Conservation (phyloP, 345 rosid species). For the Anacardium occidentale region DNA sequence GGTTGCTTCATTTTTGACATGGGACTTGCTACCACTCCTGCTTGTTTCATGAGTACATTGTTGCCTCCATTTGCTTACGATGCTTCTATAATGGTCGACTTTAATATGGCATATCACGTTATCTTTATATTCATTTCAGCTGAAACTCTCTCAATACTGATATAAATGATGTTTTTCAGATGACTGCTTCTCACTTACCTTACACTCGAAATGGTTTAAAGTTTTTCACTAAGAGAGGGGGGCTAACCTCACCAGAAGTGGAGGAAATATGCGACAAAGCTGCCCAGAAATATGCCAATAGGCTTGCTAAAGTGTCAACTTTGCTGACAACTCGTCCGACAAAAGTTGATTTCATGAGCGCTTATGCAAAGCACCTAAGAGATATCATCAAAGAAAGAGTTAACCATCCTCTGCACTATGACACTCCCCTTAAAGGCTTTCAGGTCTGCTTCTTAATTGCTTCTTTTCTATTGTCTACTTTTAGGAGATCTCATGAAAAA, state of each 20-base stretch:
- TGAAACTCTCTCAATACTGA: not conserved
- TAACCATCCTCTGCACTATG: slow-evolving; percentile 74
- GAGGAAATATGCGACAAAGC: slow-evolving; percentile 80
- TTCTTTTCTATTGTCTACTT: not conserved
- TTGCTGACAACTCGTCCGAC: slow-evolving; percentile 38
- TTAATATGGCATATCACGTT: too few relatives aligned
- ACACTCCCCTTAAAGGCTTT: slow-evolving; percentile 78
- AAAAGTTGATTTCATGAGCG: slow-evolving; percentile 74
- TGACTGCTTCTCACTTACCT: slow-evolving; percentile 97
- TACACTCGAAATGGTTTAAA: slow-evolving; percentile 88
- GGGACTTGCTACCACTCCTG: slow-evolving; percentile 95
- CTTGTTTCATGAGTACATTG: slow-evolving; percentile 91
- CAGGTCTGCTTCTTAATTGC: slow-evolving; percentile 41
- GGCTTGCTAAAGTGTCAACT: slow-evolving; percentile 64
- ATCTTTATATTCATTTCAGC: too few relatives aligned
- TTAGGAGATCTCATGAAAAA: too few relatives aligned
- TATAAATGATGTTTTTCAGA: slow-evolving; percentile 36
- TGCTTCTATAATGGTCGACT: slow-evolving; percentile 83
- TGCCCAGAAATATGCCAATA: slow-evolving; percentile 64
- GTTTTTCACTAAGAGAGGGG: slow-evolving; percentile 89
- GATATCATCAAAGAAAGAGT: slow-evolving; percentile 71
- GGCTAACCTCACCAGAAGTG: slow-evolving; percentile 75
- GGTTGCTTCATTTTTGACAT: slow-evolving; percentile 75
- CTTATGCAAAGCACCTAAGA: slow-evolving; percentile 65
- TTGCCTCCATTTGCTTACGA: slow-evolving; percentile 68